Evolutionary conservation across 2,329 filamentous ascomycete genomes (phyloP).

Genomic region (Rutstroemia sp.): DNA sequence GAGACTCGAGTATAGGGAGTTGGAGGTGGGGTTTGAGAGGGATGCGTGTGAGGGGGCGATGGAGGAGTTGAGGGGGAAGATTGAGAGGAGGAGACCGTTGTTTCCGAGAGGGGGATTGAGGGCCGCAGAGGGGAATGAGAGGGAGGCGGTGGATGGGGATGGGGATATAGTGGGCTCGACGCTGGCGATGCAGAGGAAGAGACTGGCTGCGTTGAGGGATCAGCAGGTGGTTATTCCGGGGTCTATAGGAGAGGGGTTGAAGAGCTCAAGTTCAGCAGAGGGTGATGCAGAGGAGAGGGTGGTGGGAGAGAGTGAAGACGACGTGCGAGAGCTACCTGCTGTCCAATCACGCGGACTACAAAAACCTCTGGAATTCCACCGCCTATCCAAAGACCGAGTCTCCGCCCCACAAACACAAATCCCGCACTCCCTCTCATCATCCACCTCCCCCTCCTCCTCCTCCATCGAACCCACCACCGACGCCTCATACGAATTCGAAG

Average conservation of each 20-base stretch:
- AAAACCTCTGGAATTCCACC: too few species aligned
- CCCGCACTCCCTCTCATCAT: background rate
- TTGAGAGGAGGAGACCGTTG: conserved; percentile 1
- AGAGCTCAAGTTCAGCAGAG: background rate
- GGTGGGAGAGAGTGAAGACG: too few species aligned
- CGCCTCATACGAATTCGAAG: background rate
- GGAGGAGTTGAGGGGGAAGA: conserved; percentile 14
- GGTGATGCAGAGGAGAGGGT: background rate
- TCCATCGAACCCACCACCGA: background rate
- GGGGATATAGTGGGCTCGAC: background rate
- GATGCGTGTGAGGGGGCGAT: conserved; percentile 23
- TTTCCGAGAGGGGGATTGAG: background rate
- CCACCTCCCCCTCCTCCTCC: background rate
- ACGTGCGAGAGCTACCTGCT: too few species aligned
- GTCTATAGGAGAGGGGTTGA: conserved; percentile 11
- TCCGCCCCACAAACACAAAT: too few species aligned
- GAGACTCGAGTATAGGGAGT: conserved; percentile 9
- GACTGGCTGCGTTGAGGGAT: conserved; percentile 11
- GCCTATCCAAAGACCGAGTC: too few species aligned
- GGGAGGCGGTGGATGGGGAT: background rate
- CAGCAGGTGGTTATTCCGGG: conserved; percentile 17
- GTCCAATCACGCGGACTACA: too few species aligned
- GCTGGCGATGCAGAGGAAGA: conserved; percentile 2
- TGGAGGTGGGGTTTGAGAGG: conserved; percentile 12
- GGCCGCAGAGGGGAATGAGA: background rate